Conservation (phyloP, 2,329 filamentous ascomycete species). For the Talaromyces sp. region DNA sequence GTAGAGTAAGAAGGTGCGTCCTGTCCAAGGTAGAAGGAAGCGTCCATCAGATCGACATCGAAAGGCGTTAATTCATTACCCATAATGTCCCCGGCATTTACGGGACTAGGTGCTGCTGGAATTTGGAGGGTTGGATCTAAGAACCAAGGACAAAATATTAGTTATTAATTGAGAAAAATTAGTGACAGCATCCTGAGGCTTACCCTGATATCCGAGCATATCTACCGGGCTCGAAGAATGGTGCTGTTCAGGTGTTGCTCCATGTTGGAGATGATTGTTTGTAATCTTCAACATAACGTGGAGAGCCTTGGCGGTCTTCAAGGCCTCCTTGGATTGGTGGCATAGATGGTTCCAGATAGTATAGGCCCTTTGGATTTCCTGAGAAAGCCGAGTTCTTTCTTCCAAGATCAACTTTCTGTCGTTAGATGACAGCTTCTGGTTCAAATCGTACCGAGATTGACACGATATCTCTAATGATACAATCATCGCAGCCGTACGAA, state of each 20-base stretch:
- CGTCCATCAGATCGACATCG: conserved; percentile 15
- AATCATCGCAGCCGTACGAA: conserved; percentile 15
- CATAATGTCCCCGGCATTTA: background rate
- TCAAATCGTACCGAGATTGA: conserved; percentile 12
- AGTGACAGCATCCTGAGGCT: background rate
- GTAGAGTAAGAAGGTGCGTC: background rate
- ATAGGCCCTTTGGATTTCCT: conserved; percentile 12
- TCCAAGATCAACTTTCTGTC: conserved; percentile 11
- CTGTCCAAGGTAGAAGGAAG: conserved; percentile 13
- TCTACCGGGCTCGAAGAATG: background rate
- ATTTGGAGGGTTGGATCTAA: background rate
- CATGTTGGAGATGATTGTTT: conserved; percentile 14
- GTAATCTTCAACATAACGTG: conserved; percentile 15
- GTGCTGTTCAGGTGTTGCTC: conserved; percentile 11
- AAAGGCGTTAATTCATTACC: conserved; percentile 7
- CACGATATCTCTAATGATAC: conserved; percentile 14
- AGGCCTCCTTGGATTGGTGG: conserved; percentile 14
- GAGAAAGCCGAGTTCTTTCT: conserved; percentile 9
- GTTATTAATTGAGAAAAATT: background rate
- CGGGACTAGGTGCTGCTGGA: background rate
- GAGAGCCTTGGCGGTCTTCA: conserved; percentile 14
- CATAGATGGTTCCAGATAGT: conserved; percentile 13
- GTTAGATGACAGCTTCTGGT: conserved; percentile 9
- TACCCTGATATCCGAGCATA: background rate
- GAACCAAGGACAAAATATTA: background rate